Evolutionary conservation across 169 alveolate genomes (phyloP), one percentile per base, ranked within the genome.

Genomic region (Eimeria nieschulzi): DNA sequence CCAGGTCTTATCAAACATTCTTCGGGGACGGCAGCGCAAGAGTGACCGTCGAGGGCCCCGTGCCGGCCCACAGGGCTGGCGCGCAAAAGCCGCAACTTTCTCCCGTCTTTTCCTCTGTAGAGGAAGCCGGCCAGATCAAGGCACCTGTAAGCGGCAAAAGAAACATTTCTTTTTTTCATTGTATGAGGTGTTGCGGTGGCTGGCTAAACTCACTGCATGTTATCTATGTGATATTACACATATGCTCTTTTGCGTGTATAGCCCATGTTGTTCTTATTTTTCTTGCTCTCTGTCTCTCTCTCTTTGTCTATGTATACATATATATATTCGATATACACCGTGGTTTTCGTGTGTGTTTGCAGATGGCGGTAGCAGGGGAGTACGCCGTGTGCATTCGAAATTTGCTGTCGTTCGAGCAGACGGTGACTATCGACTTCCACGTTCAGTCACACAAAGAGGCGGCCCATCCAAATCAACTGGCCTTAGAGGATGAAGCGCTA

Each of bases 41-140:
- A n/a, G 85, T 85, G 2, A 54, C 85, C 46, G 75, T 85, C 25
- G 92, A 68, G 46, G 92, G 92, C 23, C 92, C 92, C 19, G 84
- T 85, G 17, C 19, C 72, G 13, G 23, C 92, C 13, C 92, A 73
- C 46, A 25, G 63, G 3, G 63, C 63, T 39, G 53, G 55, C 7
- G 54, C 56, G 13, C 54, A 15, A n/a, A n/a, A 17, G 75, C 79
- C 79, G 56, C 79, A 15, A 9, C 56, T 71, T 9, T 12, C 83
- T 7, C 83, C 83, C 9, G 7, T 73, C 23, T 73, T 39, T 46
- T 73, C 83, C 26, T 73, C 83, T 73, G 23, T 46, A 10, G 64
- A 73, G 63, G 83, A 73, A 17, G 17, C 83, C 0, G 83, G 55
- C 17, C 83, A 73, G 19, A 25, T 73, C 5, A 56, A 73, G 19